Evolutionary conservation across 2,329 filamentous ascomycete species (phyloP).

Genomic region (Didymellaceae sp.): DNA sequence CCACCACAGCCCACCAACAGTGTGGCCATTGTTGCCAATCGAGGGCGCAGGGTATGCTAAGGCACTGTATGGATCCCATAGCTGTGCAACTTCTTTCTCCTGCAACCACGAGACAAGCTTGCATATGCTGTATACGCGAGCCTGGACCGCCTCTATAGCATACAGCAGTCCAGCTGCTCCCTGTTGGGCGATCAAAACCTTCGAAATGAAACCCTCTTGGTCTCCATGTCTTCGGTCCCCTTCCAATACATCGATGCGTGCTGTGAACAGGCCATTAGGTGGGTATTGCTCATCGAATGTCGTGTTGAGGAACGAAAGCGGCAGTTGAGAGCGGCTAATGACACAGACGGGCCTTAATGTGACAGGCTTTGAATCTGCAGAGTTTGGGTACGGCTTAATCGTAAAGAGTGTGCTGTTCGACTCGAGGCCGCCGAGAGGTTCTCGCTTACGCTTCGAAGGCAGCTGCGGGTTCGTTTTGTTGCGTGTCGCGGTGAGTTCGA

Average conservation of each 20-base stretch:
- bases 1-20: slow-evolving; percentile 39
- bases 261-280: slow-evolving; percentile 43
- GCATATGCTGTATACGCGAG: slow-evolving; percentile 70
- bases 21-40: slow-evolving; percentile 44
- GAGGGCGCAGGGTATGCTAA: slow-evolving; percentile 65
- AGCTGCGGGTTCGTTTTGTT: slow-evolving; percentile 33
- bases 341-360: slow-evolving; percentile 45
- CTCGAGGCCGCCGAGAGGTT: slow-evolving; percentile 39
- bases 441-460: slow-evolving; percentile 42
- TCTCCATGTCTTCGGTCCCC: slow-evolving; percentile 14
- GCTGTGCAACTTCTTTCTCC: slow-evolving; percentile 57
- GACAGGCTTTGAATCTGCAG: slow-evolving; percentile 36
- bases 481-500: slow-evolving; percentile 34
- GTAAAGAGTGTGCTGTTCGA: slow-evolving; percentile 37
- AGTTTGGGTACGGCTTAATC: slow-evolving; percentile 41
- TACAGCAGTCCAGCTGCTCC: slow-evolving; percentile 72
- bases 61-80: slow-evolving; percentile 32
- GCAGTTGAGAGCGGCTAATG: slow-evolving; percentile 46
- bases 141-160: slow-evolving; percentile 73
- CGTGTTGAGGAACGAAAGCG: slow-evolving; percentile 48
- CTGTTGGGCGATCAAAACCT: slow-evolving; percentile 44
- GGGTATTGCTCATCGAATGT: slow-evolving; percentile 29
- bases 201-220: slow-evolving; percentile 14
- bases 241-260: slow-evolving; percentile 44
- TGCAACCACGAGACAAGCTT: slow-evolving; percentile 72